Percentiles rank a stretch among this genome's conserved stretches.
These are phyloP conservation scores for Hypomyces rosellus DNA, from an alignment of 2,329 filamentous ascomycete genomes.

Conservation along the genomic window DNA sequence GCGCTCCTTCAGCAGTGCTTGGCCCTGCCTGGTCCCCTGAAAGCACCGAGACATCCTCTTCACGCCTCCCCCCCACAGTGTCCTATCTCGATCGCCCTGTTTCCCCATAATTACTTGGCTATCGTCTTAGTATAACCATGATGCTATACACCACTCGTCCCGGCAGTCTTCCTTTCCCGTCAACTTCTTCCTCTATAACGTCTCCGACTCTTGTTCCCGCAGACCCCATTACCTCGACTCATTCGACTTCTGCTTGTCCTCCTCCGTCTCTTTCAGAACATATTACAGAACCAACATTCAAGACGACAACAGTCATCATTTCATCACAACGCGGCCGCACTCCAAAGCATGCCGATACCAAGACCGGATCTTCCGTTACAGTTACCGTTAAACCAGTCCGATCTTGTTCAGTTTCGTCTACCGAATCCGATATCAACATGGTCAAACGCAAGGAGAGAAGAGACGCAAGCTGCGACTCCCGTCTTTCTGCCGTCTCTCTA, in stretches of 20 bases:
- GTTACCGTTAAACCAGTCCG: slow-evolving; percentile 14
- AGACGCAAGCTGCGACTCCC: slow-evolving; percentile 16
- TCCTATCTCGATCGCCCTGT: slow-evolving; percentile 7
- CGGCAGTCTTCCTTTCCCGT: slow-evolving; percentile 1
- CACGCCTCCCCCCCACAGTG: slow-evolving; percentile 7
- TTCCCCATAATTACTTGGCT: slow-evolving; percentile 1
- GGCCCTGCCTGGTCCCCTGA: slow-evolving; percentile 2
- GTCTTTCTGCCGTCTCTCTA: slow-evolving; percentile 22
- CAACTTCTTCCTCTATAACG: slow-evolving; percentile 4
- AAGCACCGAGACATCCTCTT: slow-evolving; percentile 1
- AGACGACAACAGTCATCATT: slow-evolving; percentile 5
- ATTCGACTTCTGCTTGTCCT: background rate
- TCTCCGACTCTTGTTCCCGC: background rate
- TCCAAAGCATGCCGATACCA: slow-evolving; percentile 25
- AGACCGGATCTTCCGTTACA: slow-evolving; percentile 14
- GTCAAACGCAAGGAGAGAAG: slow-evolving; percentile 28
- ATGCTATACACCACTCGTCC: slow-evolving; percentile 9
- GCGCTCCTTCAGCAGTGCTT: slow-evolving; percentile 5
- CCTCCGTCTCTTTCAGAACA: background rate
- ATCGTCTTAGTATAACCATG: slow-evolving; percentile 2
- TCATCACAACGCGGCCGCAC: slow-evolving; percentile 14
- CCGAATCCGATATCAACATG: slow-evolving; percentile 26
- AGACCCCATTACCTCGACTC: background rate
- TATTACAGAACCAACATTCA: background rate
- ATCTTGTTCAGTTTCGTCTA: slow-evolving; percentile 10